Evolutionary conservation across 2,329 filamentous ascomycete genomes (phyloP).

Genomic region (Ceratocystiopsis minuta): DNA sequence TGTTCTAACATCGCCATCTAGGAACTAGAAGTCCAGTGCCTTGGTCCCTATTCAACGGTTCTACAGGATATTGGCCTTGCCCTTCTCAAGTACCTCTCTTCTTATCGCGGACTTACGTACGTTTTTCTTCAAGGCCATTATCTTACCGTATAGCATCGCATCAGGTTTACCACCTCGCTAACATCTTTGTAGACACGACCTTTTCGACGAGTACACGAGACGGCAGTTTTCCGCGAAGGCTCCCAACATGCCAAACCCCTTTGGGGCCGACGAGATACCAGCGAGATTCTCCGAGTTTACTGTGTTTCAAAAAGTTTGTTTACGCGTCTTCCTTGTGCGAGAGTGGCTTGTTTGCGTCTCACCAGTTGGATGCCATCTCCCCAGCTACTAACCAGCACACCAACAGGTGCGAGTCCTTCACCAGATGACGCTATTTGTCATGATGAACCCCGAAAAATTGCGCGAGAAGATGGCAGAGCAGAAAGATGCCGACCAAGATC

Average conservation of each 20-base stretch:
- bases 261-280: slow-evolving; percentile 58
- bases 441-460: slow-evolving; percentile 73
- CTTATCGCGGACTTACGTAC: slow-evolving; percentile 80
- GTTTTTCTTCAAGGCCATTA: slow-evolving; percentile 14
- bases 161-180: neutral
- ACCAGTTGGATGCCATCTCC: too few species aligned
- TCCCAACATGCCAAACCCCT: slow-evolving; percentile 56
- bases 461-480: slow-evolving; percentile 72
- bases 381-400: too few species aligned
- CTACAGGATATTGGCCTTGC: slow-evolving; percentile 70
- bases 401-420: slow-evolving; percentile 57
- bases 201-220: slow-evolving; percentile 85
- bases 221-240: slow-evolving; percentile 76
- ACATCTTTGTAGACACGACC: slow-evolving; percentile 42
- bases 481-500: slow-evolving; percentile 69
- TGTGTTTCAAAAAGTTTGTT: slow-evolving; percentile 52
- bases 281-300: slow-evolving; percentile 66
- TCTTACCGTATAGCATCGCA: neutral
- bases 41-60: slow-evolving; percentile 58
- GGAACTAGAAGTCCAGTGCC: slow-evolving; percentile 78
- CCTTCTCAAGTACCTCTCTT: slow-evolving; percentile 82
- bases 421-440: slow-evolving; percentile 75
- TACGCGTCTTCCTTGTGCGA: neutral
- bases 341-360: too few species aligned
- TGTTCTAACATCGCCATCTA: slow-evolving; percentile 19